Base-by-base conservation (phyloP, 1,284 basidiomycete genomes). In the Papiliotrema nemorosa region DNA sequence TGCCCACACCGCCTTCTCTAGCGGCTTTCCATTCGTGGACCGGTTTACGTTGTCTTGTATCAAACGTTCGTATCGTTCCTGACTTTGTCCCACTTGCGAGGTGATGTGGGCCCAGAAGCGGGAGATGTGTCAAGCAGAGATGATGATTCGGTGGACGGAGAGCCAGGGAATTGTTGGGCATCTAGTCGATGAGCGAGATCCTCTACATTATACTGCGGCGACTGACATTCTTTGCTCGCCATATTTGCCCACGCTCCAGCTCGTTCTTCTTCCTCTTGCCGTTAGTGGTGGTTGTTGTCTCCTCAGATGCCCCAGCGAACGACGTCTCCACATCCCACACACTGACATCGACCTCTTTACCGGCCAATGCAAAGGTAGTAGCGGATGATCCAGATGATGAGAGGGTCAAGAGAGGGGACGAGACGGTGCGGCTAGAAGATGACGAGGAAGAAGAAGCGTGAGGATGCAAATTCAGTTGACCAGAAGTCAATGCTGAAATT, bases 311-410 rank as follows among this genome's bases (percentile, higher is more conserved):
- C 42, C 44, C 10, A 52, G 41, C 9, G 44, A 93, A 88, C 0
- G 88, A 83, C 37, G 76, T 71, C 63, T 89, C 84, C 2, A 82
- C 79, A 64, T 89, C 80, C 86, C 88, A 93, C 1, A 92, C 64
- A 1, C 88, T 90, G 2, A 90, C 70, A 53, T 92, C 88, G 16
- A 93, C 87, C 70, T 93, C 90, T 60, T 92, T 85, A 3, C 90
- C 90, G 5, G 86, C 90, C 56, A 90, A 86, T 0, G 84, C 82
- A 72, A 93, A 90, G 0, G 79, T 79, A 22, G 76, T 67, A 46
- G 81, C 76, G 6, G 75, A 62, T 2, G 83, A 79, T 14, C 87
- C 70, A 0, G 66, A 50, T 0, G 72, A 63, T n/a, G 79, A 78
- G 36, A 74, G 54, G n/a, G 67, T 60, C 18, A 63, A 62, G 3